These are phyloP conservation scores for Mycosphaerelloides madeirae DNA, from an alignment of 2,329 filamentous ascomycete genomes.

Conservation along the genomic window DNA sequence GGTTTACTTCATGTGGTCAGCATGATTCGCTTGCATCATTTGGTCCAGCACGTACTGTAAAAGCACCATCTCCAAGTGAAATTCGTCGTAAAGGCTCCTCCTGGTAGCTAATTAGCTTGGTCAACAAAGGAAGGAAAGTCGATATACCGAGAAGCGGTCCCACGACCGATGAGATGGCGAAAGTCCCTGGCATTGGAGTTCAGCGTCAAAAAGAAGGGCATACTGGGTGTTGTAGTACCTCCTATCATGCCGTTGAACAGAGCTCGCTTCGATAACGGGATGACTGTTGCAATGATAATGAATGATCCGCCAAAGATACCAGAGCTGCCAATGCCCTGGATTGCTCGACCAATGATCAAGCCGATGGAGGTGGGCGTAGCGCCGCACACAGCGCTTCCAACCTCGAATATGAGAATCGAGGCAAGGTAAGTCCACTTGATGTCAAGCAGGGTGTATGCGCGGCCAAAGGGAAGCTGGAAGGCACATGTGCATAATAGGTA, in stretches of 20 bases:
- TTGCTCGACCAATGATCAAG: slow-evolving; percentile 48
- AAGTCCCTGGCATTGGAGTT: too few relatives aligned
- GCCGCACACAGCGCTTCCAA: slow-evolving; percentile 49
- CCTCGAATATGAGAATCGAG: slow-evolving; percentile 39
- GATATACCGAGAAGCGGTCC: too few relatives aligned
- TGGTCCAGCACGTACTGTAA: too few relatives aligned
- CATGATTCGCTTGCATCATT: slow-evolving; percentile 31
- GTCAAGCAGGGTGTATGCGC: slow-evolving; percentile 36
- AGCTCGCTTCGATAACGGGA: slow-evolving; percentile 10
- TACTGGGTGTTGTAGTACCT: too few relatives aligned
- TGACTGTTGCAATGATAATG: slow-evolving; percentile 17
- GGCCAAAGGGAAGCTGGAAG: slow-evolving; percentile 41
- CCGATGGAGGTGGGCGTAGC: slow-evolving; percentile 44
- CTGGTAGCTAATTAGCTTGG: slow-evolving; percentile 36
- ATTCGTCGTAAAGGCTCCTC: slow-evolving; percentile 45
- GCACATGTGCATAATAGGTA: slow-evolving; percentile 36
- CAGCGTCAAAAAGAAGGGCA: too few relatives aligned
- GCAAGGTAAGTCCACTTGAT: slow-evolving; percentile 41
- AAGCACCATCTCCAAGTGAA: slow-evolving; percentile 49
- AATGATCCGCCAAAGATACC: slow-evolving; percentile 45
- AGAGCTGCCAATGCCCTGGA: slow-evolving; percentile 52
- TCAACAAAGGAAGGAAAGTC: slow-evolving; percentile 34
- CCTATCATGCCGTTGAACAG: slow-evolving; percentile 30
- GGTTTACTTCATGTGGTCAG: slow-evolving; percentile 35
- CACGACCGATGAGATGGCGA: slow-evolving; percentile 41